Evolutionary conservation across 768 basidiomycete species (phyloP), one percentile per base, ranked within the genome.

Genomic region (Rhizopogon salebrosus): DNA sequence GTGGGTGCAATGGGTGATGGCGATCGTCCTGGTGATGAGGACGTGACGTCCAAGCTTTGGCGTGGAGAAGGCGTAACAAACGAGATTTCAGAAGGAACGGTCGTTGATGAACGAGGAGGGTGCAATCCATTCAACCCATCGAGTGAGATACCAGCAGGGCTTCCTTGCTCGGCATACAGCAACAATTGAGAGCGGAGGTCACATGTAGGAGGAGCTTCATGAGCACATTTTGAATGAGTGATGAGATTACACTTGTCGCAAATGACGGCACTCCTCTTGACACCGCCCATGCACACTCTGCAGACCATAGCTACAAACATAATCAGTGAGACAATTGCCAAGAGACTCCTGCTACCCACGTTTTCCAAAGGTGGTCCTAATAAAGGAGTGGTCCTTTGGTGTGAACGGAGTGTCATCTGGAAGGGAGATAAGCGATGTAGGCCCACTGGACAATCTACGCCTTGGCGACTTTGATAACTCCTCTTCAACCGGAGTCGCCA

Each of bases 301-400:
- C 95, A 98, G 2, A 79, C 71, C 75, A 97, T 86, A 24, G 91
- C 95, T 98, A 60, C 43, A 31, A 43, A 48, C 48, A 53, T 31
- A 22, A 49, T 59, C 29, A 48, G 53, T 57, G 11, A 59, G 40
- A 9, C 49, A 6, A 34, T 10, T 7, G 7, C 31, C 16, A 42
- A n/a, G 43, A n/a, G 46, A 45, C 14, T 39, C 13, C 2, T 20
- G 22, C 55, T 39, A 75, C 89, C 66, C 65, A 97, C 94, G 83
- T 75, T 94, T 94, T 62, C 85, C 84, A 68, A 98, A 97, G 8
- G 88, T 88, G 3, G 92, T 95, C 73, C 91, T 94, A 27, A 95
- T 88, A 66, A 95, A 94, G 11, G 80, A 78, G 62, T 97, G 95
- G 35, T 85, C 79, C 42, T 82, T 79, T 18, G 84, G 80, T 4